Percentiles rank a stretch among this genome's conserved stretches.
phyloP scores from a whole-genome alignment of 441 rosid species.

The Aquilaria agallochum region DNA sequence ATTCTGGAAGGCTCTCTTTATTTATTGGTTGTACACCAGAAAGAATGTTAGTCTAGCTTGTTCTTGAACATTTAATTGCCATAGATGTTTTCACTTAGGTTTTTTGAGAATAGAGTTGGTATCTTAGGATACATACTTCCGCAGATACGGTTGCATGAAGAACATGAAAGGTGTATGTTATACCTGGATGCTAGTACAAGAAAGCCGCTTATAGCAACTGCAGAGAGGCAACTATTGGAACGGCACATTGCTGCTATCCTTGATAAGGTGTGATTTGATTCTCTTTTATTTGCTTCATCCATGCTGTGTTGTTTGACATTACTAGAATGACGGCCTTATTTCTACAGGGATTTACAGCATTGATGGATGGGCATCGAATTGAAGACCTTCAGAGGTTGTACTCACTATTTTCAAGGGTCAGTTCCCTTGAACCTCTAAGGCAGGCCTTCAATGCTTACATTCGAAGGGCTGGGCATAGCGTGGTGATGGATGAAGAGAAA shows the following conservation, averaged over 20 bases:
- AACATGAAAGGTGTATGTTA: slow-evolving; percentile 90
- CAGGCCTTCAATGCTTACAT: slow-evolving; percentile 79
- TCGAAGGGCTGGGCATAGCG: slow-evolving; percentile 79
- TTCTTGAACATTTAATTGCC: no score
- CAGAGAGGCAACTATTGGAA: slow-evolving; percentile 88
- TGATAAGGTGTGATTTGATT: slow-evolving; percentile 60
- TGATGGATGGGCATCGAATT: slow-evolving; percentile 94
- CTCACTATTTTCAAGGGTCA: slow-evolving; percentile 70
- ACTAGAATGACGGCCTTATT: slow-evolving; percentile 11
- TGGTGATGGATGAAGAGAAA: slow-evolving; percentile 97
- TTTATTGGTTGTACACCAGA: no score
- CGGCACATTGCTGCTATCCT: slow-evolving; percentile 84
- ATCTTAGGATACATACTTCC: slow-evolving; percentile 11
- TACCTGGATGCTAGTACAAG: slow-evolving; percentile 88
- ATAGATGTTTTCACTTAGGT: no score
- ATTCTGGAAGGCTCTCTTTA: no score
- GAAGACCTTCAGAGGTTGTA: slow-evolving; percentile 90
- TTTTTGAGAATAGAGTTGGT: no score
- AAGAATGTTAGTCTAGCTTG: no score
- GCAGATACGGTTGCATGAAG: slow-evolving; percentile 94
- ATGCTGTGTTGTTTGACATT: slow-evolving; percentile 8
- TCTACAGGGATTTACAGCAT: slow-evolving; percentile 76
- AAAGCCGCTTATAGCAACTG: slow-evolving; percentile 80
- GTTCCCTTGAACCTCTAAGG: slow-evolving; percentile 81
- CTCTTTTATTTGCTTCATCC: slow-evolving; percentile 12